Evolutionary conservation across 208 protist species (phyloP), one percentile per base, ranked within the genome.

Genomic region (Leishmania arabica): DNA sequence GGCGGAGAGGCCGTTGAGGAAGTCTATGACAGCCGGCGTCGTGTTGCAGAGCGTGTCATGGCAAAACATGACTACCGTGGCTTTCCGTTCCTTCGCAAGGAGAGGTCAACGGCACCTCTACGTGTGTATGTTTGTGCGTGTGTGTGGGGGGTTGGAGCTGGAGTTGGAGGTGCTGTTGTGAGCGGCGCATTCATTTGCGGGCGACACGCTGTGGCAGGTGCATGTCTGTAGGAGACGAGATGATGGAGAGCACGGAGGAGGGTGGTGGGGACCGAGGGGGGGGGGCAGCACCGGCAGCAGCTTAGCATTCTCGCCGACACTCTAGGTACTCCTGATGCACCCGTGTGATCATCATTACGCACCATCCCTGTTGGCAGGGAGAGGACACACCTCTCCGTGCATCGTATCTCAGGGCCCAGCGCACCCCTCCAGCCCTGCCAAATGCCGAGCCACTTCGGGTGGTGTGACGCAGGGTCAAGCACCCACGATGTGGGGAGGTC

Each of bases 1-100:
- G 58, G 7, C 11, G 58, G 7, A 7, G 69, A 77, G 69, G 74
- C 42, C 1, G 42, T 40, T 21, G 21, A 85, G 9, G 37, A 81
- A 75, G 45, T 64, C 6, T 17, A 49, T 51, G 51, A 85, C 82
- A 19, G 62, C 82, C 3, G 77, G 82, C 7, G 82, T 81, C 31
- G 82, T 81, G 64, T 85, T 64, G 77, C 51, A 64, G 4, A 81
- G 76, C 1, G 77, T 60, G 40, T 85, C 82, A 0, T 13, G 24
- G 49, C 60, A 65, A 42, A 70, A 74, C 81, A 84, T 80, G 15
- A 27, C 34, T 3, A 68, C 40, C 27, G 53, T 11, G 34, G 47
- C 17, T 27, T 19, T 53, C 69, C 11, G 13, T 73, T 34, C 1
- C 69, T 13, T 40, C 24, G 40, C 31, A 71, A 47, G 40, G 15